These are phyloP conservation scores for Chlamydomonas sphaeroides DNA, from an alignment of 139 green algal genomes.

Conservation along the genomic window DNA sequence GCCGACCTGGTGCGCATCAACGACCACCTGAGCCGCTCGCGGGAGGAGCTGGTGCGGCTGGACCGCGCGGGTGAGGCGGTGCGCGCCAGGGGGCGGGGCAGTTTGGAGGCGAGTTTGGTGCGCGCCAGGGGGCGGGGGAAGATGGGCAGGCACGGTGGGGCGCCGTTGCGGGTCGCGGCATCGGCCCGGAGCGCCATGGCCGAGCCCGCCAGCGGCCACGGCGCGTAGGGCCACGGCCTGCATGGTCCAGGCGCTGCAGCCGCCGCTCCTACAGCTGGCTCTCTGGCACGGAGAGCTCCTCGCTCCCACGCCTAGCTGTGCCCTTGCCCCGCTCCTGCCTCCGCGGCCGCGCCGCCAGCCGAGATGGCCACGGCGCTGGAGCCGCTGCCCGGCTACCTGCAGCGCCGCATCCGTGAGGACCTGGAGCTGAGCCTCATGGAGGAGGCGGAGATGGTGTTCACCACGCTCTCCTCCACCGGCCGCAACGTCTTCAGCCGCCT, in stretches of 20 bases:
- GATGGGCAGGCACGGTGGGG: too few relatives aligned
- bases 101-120: too few relatives aligned
- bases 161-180: too few relatives aligned
- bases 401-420: slow-evolving; percentile 42
- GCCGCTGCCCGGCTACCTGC: slow-evolving; percentile 11
- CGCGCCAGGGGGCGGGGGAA: too few relatives aligned
- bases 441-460: slow-evolving; percentile 88
- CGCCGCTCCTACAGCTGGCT: too few relatives aligned
- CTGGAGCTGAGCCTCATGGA: slow-evolving; percentile 58
- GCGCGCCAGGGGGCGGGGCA: too few relatives aligned
- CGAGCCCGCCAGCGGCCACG: too few relatives aligned
- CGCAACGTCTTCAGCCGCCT: slow-evolving; percentile 50
- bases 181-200: too few relatives aligned
- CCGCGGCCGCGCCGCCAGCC: neutral
- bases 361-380: slow-evolving; percentile 6
- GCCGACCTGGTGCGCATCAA: slow-evolving; percentile 10
- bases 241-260: too few relatives aligned
- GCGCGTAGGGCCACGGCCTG: too few relatives aligned
- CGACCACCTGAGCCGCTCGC: slow-evolving; percentile 4
- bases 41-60: slow-evolving; percentile 23
- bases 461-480: slow-evolving; percentile 79
- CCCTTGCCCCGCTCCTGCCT: neutral
- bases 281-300: too few relatives aligned
- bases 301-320: neutral
- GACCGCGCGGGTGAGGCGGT: slow-evolving; percentile 15